Evolutionary conservation across 768 basidiomycete species (phyloP), one percentile per base, ranked within the genome.

Genomic region (Trametes villosa): DNA sequence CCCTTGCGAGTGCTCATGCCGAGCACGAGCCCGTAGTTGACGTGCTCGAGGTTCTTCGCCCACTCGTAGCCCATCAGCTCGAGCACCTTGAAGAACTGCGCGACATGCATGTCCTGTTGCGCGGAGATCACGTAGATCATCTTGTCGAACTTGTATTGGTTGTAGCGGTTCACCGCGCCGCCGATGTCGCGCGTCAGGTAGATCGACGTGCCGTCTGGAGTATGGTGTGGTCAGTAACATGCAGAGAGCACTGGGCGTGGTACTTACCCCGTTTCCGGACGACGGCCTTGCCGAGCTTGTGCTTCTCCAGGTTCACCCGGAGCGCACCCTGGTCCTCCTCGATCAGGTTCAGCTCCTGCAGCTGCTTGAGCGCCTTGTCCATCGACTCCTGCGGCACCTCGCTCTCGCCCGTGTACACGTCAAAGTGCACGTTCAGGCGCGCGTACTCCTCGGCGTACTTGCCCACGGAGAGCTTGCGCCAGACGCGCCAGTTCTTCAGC

Each of bases 1-100:
- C 95, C 95, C 75, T 88, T 93, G 31, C 92, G 85, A 24, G 92
- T 93, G 73, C 88, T 95, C 96, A 99, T 99, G 58, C 96, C 96
- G 54, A 85, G 87, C 22, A 99, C 95, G 61, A 96, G 78, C 18
- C 93, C 92, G 67, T 91, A 94, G 76, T 95, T 96, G 75, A 98
- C 79, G 74, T 98, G 96, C 71, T 92, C 81, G 44, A 98, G 82
- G 34, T 77, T 78, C 61, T 85, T 80, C 0, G 96, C 95, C 91
- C 91, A 98, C 0, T 88, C 84, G 76, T 91, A 91, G 4, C 85
- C 85, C 91, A 99, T 94, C 38, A 97, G 81, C 59, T 91, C 82
- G 51, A 98, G 83, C 27, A 96, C 83, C 77, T 96, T 94, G 87
- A 97, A 96, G 76, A 98, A 89, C 70, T 99, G 96, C 1, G 86